Conservation (phyloP, 352 stramenopile genomes). For the Albugo laibachii region DNA sequence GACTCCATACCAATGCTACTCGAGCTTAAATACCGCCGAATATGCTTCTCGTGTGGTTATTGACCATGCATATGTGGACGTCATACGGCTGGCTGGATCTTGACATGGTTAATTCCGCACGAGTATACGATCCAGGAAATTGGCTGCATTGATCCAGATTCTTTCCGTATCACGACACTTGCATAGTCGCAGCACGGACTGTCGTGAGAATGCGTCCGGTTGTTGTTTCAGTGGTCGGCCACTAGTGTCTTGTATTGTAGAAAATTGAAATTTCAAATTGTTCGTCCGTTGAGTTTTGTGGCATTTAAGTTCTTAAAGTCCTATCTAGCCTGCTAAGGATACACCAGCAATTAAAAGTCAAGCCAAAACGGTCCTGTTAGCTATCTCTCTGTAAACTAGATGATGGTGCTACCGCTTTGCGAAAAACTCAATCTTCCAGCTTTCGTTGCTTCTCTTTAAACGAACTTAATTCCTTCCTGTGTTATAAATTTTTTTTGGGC, state of each 20-base stretch:
- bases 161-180: slow-evolving; percentile 5
- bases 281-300: too few relatives aligned
- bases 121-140: slow-evolving; percentile 31
- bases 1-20: slow-evolving; percentile 71
- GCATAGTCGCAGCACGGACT: slow-evolving; percentile 11
- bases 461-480: neutral
- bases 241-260: slow-evolving; percentile 5
- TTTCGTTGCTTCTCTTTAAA: too few relatives aligned
- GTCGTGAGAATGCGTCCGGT: slow-evolving; percentile 23
- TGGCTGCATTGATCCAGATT: slow-evolving; percentile 48
- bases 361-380: too few relatives aligned
- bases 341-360: too few relatives aligned
- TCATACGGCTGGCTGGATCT: slow-evolving; percentile 74
- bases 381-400: too few relatives aligned
- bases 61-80: slow-evolving; percentile 59
- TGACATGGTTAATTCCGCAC: slow-evolving; percentile 40
- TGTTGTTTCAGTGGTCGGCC: slow-evolving; percentile 52
- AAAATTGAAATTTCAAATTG: too few relatives aligned
- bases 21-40: slow-evolving; percentile 36
- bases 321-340: too few relatives aligned
- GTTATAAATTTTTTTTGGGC: slow-evolving; percentile 16
- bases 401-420: too few relatives aligned
- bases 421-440: too few relatives aligned
- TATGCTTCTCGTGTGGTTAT: slow-evolving; percentile 66
- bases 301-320: too few relatives aligned